phyloP scores from a whole-genome alignment of 2,329 filamentous ascomycete genomes.

The Niveomyces coronatus region DNA sequence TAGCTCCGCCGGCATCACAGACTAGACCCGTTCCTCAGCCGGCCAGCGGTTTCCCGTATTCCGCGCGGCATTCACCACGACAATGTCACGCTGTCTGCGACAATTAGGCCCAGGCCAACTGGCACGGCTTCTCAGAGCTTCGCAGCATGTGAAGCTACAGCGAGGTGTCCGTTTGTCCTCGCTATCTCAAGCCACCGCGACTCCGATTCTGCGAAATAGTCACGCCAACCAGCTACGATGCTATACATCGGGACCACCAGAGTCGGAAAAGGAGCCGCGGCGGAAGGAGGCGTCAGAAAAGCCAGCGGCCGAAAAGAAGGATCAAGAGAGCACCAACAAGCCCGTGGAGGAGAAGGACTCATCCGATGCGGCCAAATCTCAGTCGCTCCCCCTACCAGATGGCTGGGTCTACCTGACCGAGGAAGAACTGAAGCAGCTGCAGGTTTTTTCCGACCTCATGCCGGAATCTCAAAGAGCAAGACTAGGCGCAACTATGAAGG shows the following conservation, averaged over 20 bases:
- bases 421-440: conserved; percentile 41
- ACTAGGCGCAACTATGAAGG: conserved; percentile 49
- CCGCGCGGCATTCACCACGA: conserved; percentile 20
- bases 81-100: conserved; percentile 58
- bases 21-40: conserved; percentile 15
- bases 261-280: conserved; percentile 24
- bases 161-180: conserved; percentile 29
- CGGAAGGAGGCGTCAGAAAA: conserved; percentile 17
- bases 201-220: conserved; percentile 24
- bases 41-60: conserved; percentile 26
- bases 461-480: conserved; percentile 51
- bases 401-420: conserved; percentile 38
- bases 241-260: conserved; percentile 29
- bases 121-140: conserved; percentile 49
- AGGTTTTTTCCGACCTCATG: conserved; percentile 50
- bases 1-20: conserved; percentile 15
- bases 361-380: conserved; percentile 16
- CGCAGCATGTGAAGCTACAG: conserved; percentile 41
- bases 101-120: conserved; percentile 57
- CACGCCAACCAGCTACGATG: conserved; percentile 23
- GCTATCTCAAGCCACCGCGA: conserved; percentile 22
- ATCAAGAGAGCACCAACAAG: conserved; percentile 14
- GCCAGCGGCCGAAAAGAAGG: conserved; percentile 14
- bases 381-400: conserved; percentile 26
- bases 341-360: conserved; percentile 12